Percentiles rank a stretch among this genome's conserved stretches.
phyloP scores from a whole-genome alignment of 352 stramenopile genomes.

The Pythium aphanidermatum region DNA sequence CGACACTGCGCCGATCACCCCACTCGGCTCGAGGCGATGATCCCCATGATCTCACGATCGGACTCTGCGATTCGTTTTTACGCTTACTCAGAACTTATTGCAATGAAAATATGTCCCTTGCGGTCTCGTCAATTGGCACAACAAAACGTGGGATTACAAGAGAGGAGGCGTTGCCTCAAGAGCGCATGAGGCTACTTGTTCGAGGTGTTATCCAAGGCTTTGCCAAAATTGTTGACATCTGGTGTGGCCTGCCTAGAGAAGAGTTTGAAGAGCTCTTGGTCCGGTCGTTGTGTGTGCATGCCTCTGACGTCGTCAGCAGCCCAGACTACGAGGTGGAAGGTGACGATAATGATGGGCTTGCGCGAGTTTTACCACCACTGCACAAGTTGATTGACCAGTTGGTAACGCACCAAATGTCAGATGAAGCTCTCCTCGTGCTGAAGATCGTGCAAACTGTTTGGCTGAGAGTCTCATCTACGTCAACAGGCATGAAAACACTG shows the following conservation, averaged over 20 bases:
- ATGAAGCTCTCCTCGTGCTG: constrained; percentile 10
- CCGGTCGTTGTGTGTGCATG: constrained; percentile 1
- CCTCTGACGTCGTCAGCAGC: not conserved
- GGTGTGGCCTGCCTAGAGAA: constrained; percentile 4
- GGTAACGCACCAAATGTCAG: constrained; percentile 7
- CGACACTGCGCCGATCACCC: constrained; percentile 12
- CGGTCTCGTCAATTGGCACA: constrained; percentile 1
- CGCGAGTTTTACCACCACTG: constrained; percentile 5
- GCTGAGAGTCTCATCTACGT: not conserved
- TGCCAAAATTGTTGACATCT: constrained; percentile 9
- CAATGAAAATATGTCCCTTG: constrained; percentile 9
- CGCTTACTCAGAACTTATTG: not conserved
- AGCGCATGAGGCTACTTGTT: constrained; percentile 10
- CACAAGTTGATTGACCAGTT: constrained; percentile 10
- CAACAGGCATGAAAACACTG: not conserved
- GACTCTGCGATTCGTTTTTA: not conserved
- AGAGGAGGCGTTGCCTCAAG: not conserved
- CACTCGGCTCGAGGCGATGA: constrained; percentile 5
- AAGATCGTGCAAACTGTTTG: constrained; percentile 14
- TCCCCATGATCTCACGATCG: constrained; percentile 10
- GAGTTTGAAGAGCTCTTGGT: constrained; percentile 14
- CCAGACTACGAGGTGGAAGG: constrained; percentile 13
- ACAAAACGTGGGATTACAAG: not conserved
- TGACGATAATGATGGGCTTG: constrained; percentile 10
- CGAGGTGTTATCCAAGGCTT: constrained; percentile 1